These are phyloP conservation scores for Pseudozyma sp. DNA, from an alignment of 1,284 basidiomycete genomes.

Conservation along the genomic window DNA sequence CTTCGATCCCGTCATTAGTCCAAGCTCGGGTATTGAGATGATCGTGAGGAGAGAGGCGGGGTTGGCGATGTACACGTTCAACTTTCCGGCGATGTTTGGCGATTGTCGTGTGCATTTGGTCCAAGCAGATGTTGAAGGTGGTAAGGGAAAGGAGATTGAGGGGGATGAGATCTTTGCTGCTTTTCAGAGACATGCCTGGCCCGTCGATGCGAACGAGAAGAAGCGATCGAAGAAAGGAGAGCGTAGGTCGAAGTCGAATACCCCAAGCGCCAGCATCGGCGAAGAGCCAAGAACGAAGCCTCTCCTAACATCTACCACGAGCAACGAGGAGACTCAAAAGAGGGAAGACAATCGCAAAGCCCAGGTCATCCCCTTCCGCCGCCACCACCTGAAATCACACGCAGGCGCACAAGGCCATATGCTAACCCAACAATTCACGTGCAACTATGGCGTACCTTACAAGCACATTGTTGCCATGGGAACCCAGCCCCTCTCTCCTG, in stretches of 20 bases:
- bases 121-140: conserved; percentile 26
- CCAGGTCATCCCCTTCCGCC: conserved; percentile 30
- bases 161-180: conserved; percentile 29
- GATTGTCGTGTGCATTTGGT: conserved; percentile 41
- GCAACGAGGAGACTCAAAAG: neutral
- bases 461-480: conserved; percentile 51
- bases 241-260: neutral
- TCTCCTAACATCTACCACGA: too few relatives aligned
- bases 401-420: conserved; percentile 20
- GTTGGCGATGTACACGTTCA: conserved; percentile 26
- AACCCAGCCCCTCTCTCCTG: conserved; percentile 19
- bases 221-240: neutral
- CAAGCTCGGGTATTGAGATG: conserved; percentile 14
- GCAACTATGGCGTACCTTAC: conserved; percentile 54
- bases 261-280: neutral
- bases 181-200: conserved; percentile 34
- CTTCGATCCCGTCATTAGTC: conserved; percentile 33
- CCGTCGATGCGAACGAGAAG: conserved; percentile 1
- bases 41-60: conserved; percentile 5
- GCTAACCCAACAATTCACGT: conserved; percentile 56
- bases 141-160: conserved; percentile 7
- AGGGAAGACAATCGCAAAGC: neutral
- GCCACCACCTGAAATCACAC: conserved; percentile 38
- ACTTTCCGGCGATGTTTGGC: conserved; percentile 31
- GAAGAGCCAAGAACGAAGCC: too few relatives aligned